Evolutionary conservation across 257 asterid genomes (phyloP).

Genomic region (Euphrasia confusa): DNA sequence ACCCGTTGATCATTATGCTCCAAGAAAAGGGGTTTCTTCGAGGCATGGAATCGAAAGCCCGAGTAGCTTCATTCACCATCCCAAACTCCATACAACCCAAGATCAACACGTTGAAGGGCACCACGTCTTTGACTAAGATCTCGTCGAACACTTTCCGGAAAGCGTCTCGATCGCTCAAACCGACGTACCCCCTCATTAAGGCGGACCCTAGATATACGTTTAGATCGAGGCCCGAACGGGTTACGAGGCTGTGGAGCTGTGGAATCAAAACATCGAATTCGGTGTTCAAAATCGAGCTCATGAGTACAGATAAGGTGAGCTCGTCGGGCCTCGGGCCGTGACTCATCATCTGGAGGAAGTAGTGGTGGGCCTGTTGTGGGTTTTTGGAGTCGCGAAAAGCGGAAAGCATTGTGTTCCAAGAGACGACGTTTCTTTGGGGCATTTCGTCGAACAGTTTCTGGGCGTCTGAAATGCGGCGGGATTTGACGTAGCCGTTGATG

Average conservation of each 20-base stretch:
- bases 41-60: slow-evolving; percentile 52
- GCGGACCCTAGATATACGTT: slow-evolving; percentile 63
- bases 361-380: slow-evolving; percentile 36
- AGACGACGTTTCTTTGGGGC: slow-evolving; percentile 59
- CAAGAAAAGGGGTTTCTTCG: slow-evolving; percentile 53
- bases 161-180: slow-evolving; percentile 34
- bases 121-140: slow-evolving; percentile 50
- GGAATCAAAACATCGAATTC: slow-evolving; percentile 36
- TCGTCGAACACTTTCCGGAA: slow-evolving; percentile 56
- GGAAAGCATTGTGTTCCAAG: slow-evolving; percentile 79
- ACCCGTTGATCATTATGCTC: slow-evolving; percentile 69
- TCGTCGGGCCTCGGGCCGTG: slow-evolving; percentile 41
- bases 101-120: slow-evolving; percentile 64
- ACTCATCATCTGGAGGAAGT: slow-evolving; percentile 42
- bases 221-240: slow-evolving; percentile 41
- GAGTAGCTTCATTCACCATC: slow-evolving; percentile 43
- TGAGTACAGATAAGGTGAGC: slow-evolving; percentile 55
- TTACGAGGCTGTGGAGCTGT: slow-evolving; percentile 59
- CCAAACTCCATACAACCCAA: slow-evolving; percentile 70
- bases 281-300: slow-evolving; percentile 44
- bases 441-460: slow-evolving; percentile 57
- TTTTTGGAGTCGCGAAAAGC: slow-evolving; percentile 47
- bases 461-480: slow-evolving; percentile 39
- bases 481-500: slow-evolving; percentile 46
- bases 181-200: slow-evolving; percentile 65